These are phyloP conservation scores for Aspergillus asperescens DNA, from an alignment of 495 filamentous ascomycete species.

Conservation along the genomic window DNA sequence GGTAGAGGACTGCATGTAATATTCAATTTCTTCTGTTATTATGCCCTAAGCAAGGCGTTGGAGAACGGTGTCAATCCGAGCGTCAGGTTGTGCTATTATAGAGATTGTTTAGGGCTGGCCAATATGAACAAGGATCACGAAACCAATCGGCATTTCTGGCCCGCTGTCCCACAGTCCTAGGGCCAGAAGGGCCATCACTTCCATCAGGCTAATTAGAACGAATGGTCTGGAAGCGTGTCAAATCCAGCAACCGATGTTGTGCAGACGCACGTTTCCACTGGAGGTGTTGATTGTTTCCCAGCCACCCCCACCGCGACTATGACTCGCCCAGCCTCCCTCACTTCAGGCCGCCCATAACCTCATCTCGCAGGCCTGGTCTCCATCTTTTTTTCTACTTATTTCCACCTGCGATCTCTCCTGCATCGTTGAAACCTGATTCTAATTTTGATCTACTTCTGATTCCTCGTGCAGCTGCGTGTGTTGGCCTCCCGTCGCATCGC, in stretches of 20 bases:
- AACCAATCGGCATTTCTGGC: slow-evolving; percentile 1
- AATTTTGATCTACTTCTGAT: no score
- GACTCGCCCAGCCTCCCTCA: slow-evolving; percentile 26
- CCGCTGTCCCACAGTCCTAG: background rate
- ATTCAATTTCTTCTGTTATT: background rate
- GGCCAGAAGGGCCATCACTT: background rate
- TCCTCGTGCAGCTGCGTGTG: slow-evolving; percentile 11
- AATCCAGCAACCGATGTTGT: slow-evolving; percentile 1
- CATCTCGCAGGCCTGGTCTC: slow-evolving; percentile 9
- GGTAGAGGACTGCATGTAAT: slow-evolving; percentile 19
- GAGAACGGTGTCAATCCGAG: background rate
- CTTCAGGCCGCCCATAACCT: slow-evolving; percentile 3
- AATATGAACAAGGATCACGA: slow-evolving; percentile 1
- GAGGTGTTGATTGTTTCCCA: slow-evolving; percentile 15
- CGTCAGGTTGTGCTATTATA: background rate
- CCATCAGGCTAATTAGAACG: background rate
- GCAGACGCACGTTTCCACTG: background rate
- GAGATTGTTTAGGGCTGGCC: slow-evolving; percentile 7
- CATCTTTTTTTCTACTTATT: slow-evolving; percentile 9
- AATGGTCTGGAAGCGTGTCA: background rate
- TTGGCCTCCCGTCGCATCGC: background rate
- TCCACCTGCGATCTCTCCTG: slow-evolving; percentile 5
- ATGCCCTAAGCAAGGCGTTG: slow-evolving; percentile 2
- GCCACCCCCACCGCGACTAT: slow-evolving; percentile 22
- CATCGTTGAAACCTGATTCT: slow-evolving; percentile 5